These are phyloP conservation scores for Aspergillus tamarii DNA, from an alignment of 2,329 filamentous ascomycete species.

Conservation along the genomic window DNA sequence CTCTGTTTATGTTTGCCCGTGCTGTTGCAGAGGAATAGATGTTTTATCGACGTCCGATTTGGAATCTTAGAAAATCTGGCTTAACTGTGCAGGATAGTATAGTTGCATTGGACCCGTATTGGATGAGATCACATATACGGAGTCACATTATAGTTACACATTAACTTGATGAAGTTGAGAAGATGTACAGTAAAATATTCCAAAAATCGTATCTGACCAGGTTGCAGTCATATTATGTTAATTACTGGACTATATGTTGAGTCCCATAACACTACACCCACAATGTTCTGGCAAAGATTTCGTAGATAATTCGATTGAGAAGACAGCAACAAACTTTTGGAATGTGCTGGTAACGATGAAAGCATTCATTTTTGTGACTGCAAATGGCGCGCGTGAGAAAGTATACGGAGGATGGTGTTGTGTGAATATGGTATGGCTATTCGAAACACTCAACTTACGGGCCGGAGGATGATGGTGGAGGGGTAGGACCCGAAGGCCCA, in stretches of 20 bases:
- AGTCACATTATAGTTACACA: slow-evolving; percentile 1
- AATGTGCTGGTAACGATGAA: neutral
- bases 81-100: neutral
- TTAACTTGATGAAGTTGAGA: neutral
- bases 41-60: neutral
- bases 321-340: neutral
- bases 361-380: neutral
- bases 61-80: neutral
- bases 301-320: neutral
- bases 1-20: neutral
- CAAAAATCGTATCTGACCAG: neutral
- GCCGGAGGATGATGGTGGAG: slow-evolving; percentile 23
- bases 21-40: neutral
- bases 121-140: neutral
- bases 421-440: neutral
- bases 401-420: neutral
- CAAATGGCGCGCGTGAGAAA: neutral
- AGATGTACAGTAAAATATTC: neutral
- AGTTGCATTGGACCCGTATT: neutral
- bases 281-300: neutral
- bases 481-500: slow-evolving; percentile 28
- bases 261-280: neutral
- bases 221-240: neutral
- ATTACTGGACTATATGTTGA: neutral
- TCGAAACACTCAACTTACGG: neutral